A percentile compares a stretch with the other conserved stretches of the same genome.
Evolutionary conservation across 345 rosid species (phyloP).

Genomic region (Balakata baccata): DNA sequence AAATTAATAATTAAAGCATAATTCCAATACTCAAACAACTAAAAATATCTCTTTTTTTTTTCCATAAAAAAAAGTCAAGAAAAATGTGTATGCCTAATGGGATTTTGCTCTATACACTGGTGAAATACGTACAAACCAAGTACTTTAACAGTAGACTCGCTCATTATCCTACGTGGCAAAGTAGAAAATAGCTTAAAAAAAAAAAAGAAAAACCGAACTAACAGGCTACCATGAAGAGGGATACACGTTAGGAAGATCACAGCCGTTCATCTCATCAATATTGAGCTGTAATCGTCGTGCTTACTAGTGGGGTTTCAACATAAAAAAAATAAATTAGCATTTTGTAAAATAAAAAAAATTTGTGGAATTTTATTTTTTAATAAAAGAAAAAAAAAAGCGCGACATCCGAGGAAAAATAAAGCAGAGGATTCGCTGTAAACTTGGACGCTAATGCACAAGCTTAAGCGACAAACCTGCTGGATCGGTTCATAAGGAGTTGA

Average conservation of each 20-base stretch:
- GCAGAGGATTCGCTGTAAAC: conserved; percentile 46
- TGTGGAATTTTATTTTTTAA: not conserved
- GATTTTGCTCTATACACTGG: not conserved
- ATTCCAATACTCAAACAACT: no score
- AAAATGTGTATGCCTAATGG: not conserved
- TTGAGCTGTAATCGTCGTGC: conserved; percentile 45
- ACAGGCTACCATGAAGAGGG: conserved; percentile 20
- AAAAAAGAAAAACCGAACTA: conserved; percentile 22
- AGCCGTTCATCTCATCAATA: conserved; percentile 23
- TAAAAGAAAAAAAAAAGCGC: conserved; percentile 17
- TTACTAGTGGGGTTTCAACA: conserved; percentile 23
- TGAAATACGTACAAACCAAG: not conserved
- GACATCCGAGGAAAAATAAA: conserved; percentile 27
- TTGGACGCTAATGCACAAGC: conserved; percentile 37
- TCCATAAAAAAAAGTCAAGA: no score
- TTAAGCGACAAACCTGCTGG: conserved; percentile 50
- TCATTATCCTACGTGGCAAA: conserved; percentile 27
- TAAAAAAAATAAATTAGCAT: not conserved
- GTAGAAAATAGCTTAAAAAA: no score
- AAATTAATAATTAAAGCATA: no score
- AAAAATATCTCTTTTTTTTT: no score
- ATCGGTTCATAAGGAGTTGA: conserved; percentile 46
- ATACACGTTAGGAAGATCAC: conserved; percentile 30
- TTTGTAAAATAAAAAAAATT: not conserved
- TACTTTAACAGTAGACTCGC: conserved; percentile 17